Conservation (phyloP, 2,329 filamentous ascomycete species). For the Monilinia polystroma region DNA sequence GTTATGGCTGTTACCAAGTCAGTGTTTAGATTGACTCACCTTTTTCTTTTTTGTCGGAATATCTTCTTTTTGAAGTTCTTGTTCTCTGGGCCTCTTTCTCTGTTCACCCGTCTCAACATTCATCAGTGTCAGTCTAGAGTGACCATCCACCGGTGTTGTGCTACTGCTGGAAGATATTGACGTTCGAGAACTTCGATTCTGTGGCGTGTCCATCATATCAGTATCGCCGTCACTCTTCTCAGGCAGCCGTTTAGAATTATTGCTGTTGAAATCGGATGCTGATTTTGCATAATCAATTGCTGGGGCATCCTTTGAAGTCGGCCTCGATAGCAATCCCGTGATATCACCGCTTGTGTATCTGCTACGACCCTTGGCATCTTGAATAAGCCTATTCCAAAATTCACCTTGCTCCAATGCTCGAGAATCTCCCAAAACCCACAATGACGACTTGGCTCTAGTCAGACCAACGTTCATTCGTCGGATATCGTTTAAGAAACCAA, state of each 20-base stretch:
- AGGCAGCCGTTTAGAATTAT: neutral
- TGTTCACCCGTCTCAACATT: conserved; percentile 14
- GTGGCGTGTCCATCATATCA: conserved; percentile 25
- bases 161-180: conserved; percentile 19
- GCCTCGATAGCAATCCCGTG: conserved; percentile 52
- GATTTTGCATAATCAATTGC: conserved; percentile 8
- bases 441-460: conserved; percentile 91
- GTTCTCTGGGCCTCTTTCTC: conserved; percentile 21
- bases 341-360: conserved; percentile 73
- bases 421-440: conserved; percentile 96
- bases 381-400: conserved; percentile 85
- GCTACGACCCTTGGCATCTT: conserved; percentile 72
- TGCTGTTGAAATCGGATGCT: neutral
- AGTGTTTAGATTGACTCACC: neutral
- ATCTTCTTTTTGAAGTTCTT: conserved; percentile 4
- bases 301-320: conserved; percentile 38
- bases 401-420: conserved; percentile 80
- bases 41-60: conserved; percentile 24
- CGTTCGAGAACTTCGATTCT: conserved; percentile 18
- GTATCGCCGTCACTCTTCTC: conserved; percentile 27
- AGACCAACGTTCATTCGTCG: conserved; percentile 99
- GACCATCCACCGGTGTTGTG: conserved; percentile 7
- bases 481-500: conserved; percentile 98
- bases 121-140: neutral
- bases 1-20: neutral